These are phyloP conservation scores for Platanthera guangdongensis DNA, from an alignment of 106 monocot genomes.

Conservation along the genomic window DNA sequence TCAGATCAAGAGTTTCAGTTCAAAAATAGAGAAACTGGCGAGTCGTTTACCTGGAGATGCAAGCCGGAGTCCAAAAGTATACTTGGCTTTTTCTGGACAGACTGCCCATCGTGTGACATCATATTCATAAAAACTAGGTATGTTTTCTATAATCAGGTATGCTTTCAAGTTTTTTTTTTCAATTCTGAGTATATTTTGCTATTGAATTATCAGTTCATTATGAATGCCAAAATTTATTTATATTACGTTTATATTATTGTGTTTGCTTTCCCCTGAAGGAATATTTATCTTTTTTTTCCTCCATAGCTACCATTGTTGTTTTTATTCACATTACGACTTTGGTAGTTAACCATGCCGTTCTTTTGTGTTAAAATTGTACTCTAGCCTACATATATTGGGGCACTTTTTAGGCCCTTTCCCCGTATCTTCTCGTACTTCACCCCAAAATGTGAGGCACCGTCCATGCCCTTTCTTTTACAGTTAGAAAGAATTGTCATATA, in stretches of 20 bases:
- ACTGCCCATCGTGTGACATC: slow-evolving; percentile 81
- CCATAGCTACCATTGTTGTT: neutral
- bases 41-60: slow-evolving; percentile 53
- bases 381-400: neutral
- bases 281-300: neutral
- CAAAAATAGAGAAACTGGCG: slow-evolving; percentile 74
- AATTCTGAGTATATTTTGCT: neutral
- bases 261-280: neutral
- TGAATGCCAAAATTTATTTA: neutral
- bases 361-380: neutral
- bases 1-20: slow-evolving; percentile 81
- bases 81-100: slow-evolving; percentile 96
- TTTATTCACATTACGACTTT: neutral
- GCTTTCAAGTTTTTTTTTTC: neutral
- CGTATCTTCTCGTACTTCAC: neutral
- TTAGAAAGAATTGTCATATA: neutral
- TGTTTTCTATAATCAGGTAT: neutral
- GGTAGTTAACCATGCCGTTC: neutral
- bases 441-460: neutral
- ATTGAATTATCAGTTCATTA: neutral
- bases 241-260: neutral
- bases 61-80: slow-evolving; percentile 68
- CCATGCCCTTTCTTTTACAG: neutral
- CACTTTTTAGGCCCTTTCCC: neutral
- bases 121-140: slow-evolving; percentile 86